Evolutionary conservation across 352 stramenopile genomes (phyloP).

Genomic region (Phytopythium boreale): DNA sequence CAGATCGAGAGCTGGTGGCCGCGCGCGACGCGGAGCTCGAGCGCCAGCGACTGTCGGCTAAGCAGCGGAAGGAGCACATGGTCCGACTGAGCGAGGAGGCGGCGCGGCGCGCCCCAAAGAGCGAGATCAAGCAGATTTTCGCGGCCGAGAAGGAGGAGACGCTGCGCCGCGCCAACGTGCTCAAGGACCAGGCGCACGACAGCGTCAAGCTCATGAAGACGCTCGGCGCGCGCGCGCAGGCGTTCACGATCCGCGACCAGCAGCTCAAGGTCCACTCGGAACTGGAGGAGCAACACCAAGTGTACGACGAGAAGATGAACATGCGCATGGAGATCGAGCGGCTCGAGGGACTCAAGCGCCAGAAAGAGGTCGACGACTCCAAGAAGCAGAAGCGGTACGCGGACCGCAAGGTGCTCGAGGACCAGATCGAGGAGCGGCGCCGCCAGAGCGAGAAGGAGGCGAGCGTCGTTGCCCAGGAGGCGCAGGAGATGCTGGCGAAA

Average conservation of each 20-base stretch:
- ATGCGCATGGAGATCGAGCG: conserved; percentile 94
- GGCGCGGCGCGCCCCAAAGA: conserved; percentile 59
- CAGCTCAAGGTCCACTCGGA: conserved; percentile 75
- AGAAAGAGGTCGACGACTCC: conserved; percentile 87
- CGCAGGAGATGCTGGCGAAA: conserved; percentile 83
- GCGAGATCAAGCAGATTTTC: conserved; percentile 75
- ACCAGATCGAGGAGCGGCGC: conserved; percentile 74
- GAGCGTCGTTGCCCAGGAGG: conserved; percentile 67
- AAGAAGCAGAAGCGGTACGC: conserved; percentile 85
- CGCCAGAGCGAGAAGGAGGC: conserved; percentile 43
- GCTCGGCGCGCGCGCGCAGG: conserved; percentile 86
- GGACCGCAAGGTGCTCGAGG: conserved; percentile 86
- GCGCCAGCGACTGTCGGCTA: conserved; percentile 49
- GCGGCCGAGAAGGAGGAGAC: conserved; percentile 65
- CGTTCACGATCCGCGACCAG: conserved; percentile 94
- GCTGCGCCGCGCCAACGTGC: conserved; percentile 39
- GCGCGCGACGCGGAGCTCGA: conserved; percentile 56
- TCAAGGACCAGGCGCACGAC: conserved; percentile 84
- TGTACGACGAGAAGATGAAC: conserved; percentile 94
- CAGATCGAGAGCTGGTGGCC: conserved; percentile 59
- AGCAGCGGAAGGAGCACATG: conserved; percentile 82
- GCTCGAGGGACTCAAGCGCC: conserved; percentile 88
- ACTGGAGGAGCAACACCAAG: conserved; percentile 66
- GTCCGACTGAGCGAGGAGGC: conserved; percentile 64
- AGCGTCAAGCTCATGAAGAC: conserved; percentile 94